phyloP scores from a whole-genome alignment of 2,329 filamentous ascomycete species.

The Cladorrhinum sp. region DNA sequence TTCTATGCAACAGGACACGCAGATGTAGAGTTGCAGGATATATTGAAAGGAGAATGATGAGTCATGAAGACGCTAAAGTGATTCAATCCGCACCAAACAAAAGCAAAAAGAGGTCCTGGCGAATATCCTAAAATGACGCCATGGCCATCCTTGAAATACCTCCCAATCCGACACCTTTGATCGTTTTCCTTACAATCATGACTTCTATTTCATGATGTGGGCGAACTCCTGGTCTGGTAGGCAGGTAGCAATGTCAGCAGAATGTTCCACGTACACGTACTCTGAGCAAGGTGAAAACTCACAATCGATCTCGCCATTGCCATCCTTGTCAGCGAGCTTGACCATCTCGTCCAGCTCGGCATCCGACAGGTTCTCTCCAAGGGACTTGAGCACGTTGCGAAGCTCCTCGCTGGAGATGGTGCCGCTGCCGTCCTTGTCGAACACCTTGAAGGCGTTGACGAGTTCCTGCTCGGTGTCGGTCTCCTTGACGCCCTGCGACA shows the following conservation, averaged over 20 bases:
- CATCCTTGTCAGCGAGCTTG: constrained; percentile 61
- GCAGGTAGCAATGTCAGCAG: constrained; percentile 7
- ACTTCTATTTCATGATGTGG: constrained; percentile 28
- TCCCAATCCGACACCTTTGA: background rate
- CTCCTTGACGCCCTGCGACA: constrained; percentile 61
- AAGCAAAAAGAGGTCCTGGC: background rate
- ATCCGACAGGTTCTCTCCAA: constrained; percentile 63
- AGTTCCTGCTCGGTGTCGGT: constrained; percentile 63
- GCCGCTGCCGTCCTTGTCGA: constrained; percentile 64
- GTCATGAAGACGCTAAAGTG: too few species aligned
- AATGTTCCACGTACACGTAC: background rate
- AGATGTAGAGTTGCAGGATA: too few species aligned
- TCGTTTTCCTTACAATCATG: background rate
- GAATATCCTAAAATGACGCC: background rate
- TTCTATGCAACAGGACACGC: too few species aligned
- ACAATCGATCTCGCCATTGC: constrained; percentile 64
- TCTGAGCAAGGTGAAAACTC: too few species aligned
- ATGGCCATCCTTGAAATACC: background rate
- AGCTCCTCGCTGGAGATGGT: constrained; percentile 63
- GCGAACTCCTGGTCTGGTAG: constrained; percentile 27
- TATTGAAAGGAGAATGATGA: too few species aligned
- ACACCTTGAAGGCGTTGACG: constrained; percentile 63
- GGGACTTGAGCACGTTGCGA: constrained; percentile 60
- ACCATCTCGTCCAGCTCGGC: constrained; percentile 66
- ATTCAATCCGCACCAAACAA: background rate